A percentile compares a stretch with the other conserved stretches of the same genome.
Conservation (phyloP, 2,329 filamentous ascomycete genomes). For the Ilyonectria mors-panacis region DNA sequence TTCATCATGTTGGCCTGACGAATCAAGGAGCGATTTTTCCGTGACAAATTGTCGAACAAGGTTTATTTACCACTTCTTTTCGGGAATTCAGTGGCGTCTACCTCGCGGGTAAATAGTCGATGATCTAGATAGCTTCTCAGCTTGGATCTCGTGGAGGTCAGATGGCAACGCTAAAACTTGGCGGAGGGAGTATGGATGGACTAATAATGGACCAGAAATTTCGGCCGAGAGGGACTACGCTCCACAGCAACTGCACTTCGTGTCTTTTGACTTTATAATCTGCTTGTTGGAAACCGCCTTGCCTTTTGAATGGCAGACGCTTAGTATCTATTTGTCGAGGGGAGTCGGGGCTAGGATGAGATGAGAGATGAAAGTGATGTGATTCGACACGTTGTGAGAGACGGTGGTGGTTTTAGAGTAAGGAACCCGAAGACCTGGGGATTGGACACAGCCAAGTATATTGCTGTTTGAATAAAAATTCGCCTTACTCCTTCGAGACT, state of each 20-base stretch:
- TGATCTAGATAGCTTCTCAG: neutral
- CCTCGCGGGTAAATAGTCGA: neutral
- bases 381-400: neutral
- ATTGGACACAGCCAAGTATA: neutral
- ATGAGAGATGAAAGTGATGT: neutral
- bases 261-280: neutral
- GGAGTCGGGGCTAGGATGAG: neutral
- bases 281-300: neutral
- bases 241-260: neutral
- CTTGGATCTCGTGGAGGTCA: neutral
- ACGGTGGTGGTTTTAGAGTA: neutral
- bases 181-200: neutral
- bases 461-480: too few species aligned
- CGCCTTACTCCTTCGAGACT: too few species aligned
- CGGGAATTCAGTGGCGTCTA: neutral
- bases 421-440: neutral
- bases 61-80: neutral
- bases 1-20: neutral
- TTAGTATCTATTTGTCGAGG: too few species aligned
- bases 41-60: neutral
- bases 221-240: neutral
- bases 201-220: neutral
- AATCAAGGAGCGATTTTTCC: neutral
- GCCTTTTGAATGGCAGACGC: neutral
- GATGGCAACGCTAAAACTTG: neutral